A percentile compares a stretch with the other conserved stretches of the same genome.
These are phyloP conservation scores for Boletus speciosus DNA, from an alignment of 768 basidiomycete species.

Conservation along the genomic window DNA sequence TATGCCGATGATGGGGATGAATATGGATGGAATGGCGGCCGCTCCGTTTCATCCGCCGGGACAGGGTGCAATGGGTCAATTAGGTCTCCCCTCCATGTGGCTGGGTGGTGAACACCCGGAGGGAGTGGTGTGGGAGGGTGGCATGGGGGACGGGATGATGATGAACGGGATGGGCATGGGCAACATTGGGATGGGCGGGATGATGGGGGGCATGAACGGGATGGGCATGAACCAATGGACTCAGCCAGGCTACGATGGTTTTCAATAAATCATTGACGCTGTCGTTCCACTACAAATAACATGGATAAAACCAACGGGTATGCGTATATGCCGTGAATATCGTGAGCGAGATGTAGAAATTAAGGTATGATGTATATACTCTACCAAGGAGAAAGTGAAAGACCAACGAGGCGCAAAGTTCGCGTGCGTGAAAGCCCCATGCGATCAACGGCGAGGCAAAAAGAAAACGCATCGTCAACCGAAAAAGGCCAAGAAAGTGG, in stretches of 20 bases:
- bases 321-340: conserved; percentile 25
- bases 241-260: conserved; percentile 32
- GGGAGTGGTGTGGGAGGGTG: conserved; percentile 37
- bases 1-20: conserved; percentile 42
- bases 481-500: background rate
- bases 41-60: conserved; percentile 22
- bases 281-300: conserved; percentile 8
- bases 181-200: conserved; percentile 31
- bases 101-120: conserved; percentile 33
- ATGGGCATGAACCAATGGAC: conserved; percentile 42
- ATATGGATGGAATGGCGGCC: conserved; percentile 31
- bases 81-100: conserved; percentile 31
- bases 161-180: conserved; percentile 38
- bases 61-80: conserved; percentile 22
- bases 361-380: conserved; percentile 44
- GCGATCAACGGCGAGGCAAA: conserved; percentile 17
- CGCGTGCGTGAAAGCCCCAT: background rate
- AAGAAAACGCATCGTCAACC: background rate
- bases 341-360: conserved; percentile 19
- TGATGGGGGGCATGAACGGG: conserved; percentile 34
- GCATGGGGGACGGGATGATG: conserved; percentile 43
- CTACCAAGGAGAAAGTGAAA: conserved; percentile 29
- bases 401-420: background rate
- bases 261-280: conserved; percentile 18
- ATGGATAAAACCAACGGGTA: conserved; percentile 20